Conservation (phyloP, 805 yeast genomes). For the Ogataea pilisensis region DNA sequence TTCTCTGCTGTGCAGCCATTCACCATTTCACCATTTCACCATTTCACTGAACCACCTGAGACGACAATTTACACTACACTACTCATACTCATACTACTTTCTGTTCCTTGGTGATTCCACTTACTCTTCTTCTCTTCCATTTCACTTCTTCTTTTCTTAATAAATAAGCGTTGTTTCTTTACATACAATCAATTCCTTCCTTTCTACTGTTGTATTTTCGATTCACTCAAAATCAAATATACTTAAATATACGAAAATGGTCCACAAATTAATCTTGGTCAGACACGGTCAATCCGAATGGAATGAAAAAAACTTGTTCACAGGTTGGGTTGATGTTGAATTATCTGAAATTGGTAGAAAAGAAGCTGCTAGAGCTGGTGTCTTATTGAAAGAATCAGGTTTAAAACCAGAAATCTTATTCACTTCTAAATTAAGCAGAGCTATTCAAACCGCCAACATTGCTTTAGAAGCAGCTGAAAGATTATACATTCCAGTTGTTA, state of each 20-base stretch:
- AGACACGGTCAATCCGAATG: constrained; percentile 99
- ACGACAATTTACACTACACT: not conserved
- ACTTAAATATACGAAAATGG: constrained; percentile 19
- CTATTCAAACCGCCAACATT: constrained; percentile 69
- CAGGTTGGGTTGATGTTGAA: constrained; percentile 97
- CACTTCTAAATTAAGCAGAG: constrained; percentile 70
- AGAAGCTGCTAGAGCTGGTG: constrained; percentile 94
- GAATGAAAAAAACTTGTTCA: constrained; percentile 96
- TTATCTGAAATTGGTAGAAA: constrained; percentile 78
- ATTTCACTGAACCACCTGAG: not conserved
- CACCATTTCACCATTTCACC: too few relatives aligned
- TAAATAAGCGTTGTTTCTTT: too few relatives aligned
- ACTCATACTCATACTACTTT: not conserved
- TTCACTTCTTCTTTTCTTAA: too few relatives aligned
- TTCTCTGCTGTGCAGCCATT: too few relatives aligned
- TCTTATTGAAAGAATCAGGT: constrained; percentile 80
- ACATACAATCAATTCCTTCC: not conserved
- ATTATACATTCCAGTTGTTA: constrained; percentile 45
- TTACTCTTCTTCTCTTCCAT: too few relatives aligned
- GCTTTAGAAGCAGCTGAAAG: constrained; percentile 54
- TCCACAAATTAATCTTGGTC: constrained; percentile 79
- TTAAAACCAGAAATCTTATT: constrained; percentile 64
- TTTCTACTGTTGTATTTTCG: not conserved
- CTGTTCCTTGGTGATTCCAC: too few relatives aligned
- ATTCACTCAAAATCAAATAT: not conserved